These are phyloP conservation scores for Besnoitia besnoiti DNA, from an alignment of 169 alveolate genomes.

Conservation along the genomic window DNA sequence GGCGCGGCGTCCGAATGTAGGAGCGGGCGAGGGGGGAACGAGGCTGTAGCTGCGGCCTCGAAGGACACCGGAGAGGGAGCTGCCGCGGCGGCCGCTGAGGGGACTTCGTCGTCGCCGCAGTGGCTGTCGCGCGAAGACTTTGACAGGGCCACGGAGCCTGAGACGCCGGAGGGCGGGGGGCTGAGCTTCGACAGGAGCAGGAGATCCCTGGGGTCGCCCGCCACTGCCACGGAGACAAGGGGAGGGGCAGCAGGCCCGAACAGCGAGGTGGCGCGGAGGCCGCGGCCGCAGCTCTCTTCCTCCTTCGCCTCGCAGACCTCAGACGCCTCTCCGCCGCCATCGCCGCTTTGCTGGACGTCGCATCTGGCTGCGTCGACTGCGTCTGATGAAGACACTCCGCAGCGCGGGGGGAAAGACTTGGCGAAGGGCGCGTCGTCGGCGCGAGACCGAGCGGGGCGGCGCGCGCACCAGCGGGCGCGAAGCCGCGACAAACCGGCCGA, in stretches of 20 bases:
- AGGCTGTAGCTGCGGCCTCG: neutral
- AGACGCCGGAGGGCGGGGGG: no score
- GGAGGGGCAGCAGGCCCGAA: neutral
- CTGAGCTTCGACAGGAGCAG: no score
- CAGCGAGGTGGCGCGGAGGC: neutral
- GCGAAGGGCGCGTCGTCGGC: no score
- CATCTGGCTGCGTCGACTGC: neutral
- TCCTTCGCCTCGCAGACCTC: neutral
- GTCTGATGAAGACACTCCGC: neutral
- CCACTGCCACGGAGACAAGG: no score
- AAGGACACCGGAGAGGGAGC: neutral
- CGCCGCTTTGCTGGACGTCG: neutral
- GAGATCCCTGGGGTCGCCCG: no score
- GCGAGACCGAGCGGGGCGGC: no score
- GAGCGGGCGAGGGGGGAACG: neutral
- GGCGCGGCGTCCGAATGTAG: no score
- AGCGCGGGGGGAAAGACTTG: neutral
- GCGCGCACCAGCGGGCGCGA: no score
- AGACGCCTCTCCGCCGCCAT: neutral
- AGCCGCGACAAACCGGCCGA: no score
- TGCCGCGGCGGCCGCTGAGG: neutral
- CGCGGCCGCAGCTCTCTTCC: neutral
- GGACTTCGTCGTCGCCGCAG: neutral
- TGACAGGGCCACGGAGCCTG: neutral
- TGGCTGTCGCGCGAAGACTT: neutral